Base-by-base conservation (phyloP, 768 basidiomycete species). In the Tylopilus plumbeoviolaceoides region DNA sequence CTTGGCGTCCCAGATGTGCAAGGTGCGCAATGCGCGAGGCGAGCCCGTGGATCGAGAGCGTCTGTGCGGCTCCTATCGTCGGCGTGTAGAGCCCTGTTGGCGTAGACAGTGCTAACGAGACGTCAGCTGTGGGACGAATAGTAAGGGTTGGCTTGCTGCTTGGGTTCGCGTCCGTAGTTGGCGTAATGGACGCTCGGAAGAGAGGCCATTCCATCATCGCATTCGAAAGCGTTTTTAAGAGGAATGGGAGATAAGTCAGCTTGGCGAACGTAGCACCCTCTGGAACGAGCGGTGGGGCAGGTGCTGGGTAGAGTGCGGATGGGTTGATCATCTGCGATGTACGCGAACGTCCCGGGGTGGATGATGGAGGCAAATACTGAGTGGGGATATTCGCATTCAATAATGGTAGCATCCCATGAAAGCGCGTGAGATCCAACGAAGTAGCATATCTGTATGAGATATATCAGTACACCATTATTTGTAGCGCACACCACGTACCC, bases 141-240 rank as follows among this genome's bases (percentile, higher is more conserved):
- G 83, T 87, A 8, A 91, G 72, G 0, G 82, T 81, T 0, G 88
- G 88, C 65, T 85, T 91, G 41, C 58, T 15, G 30, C 51, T 31
- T 12, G 50, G 23, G 50, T 42, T 53, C 15, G 47, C 20, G n/a
- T 63, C 25, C 5, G 65, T 40, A 21, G 62, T 35, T 0, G 78
- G 77, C 0, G 85, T 82, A 61, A 92, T 84, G 30, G 87, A 85
- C 18, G 87, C 78, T 15, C 88, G 79, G 75, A 95, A 82, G 44
- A 94, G 71, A 0, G 92, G 90, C 89, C 91, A 91, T 64, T 89
- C 83, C 55, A 78, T 71, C 88, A 94, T 89, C 4, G 89, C 78
- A 60, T 77, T 81, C 1, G 87, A 80, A 47, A 95, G 84, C 0
- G 86, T 84, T 67, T 95, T 95, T 60, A 93, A 72, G 8, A 95